These are phyloP conservation scores for Xylaria grammica DNA, from an alignment of 495 filamentous ascomycete genomes.

Conservation along the genomic window DNA sequence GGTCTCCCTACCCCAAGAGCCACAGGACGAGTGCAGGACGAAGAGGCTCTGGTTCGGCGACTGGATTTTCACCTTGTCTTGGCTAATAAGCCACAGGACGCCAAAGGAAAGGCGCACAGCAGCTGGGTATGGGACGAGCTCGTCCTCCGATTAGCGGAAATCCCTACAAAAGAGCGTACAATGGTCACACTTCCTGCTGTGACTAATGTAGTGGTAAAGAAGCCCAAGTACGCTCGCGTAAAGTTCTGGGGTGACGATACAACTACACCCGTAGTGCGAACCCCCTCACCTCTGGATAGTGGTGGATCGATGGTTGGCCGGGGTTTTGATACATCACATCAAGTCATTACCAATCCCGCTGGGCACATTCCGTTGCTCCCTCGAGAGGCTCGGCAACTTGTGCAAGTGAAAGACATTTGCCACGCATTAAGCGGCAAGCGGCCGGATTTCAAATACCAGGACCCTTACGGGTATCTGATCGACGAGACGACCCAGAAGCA, in stretches of 20 bases:
- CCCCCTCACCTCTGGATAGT: not conserved
- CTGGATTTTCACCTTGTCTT: constrained; percentile 13
- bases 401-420: constrained; percentile 13
- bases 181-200: not conserved
- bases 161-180: constrained; percentile 1
- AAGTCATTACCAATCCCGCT: not conserved
- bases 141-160: constrained; percentile 6
- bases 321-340: not conserved
- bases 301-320: not conserved
- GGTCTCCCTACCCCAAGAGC: constrained; percentile 10
- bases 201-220: not conserved
- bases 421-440: constrained; percentile 1
- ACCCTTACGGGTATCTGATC: constrained; percentile 10
- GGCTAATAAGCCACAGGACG: constrained; percentile 7
- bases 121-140: constrained; percentile 15
- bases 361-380: not conserved
- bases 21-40: constrained; percentile 1
- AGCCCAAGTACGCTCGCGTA: not conserved
- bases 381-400: not conserved
- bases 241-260: constrained; percentile 6
- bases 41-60: constrained; percentile 16
- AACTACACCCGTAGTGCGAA: not conserved
- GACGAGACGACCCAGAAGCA: constrained; percentile 8
- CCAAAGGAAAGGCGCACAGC: constrained; percentile 1
- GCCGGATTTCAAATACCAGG: not conserved